A percentile compares a stretch with the other conserved stretches of the same genome.
Conservation (phyloP, 129 eudicot genomes). For the Pseudognaphalium luteoalbum region DNA sequence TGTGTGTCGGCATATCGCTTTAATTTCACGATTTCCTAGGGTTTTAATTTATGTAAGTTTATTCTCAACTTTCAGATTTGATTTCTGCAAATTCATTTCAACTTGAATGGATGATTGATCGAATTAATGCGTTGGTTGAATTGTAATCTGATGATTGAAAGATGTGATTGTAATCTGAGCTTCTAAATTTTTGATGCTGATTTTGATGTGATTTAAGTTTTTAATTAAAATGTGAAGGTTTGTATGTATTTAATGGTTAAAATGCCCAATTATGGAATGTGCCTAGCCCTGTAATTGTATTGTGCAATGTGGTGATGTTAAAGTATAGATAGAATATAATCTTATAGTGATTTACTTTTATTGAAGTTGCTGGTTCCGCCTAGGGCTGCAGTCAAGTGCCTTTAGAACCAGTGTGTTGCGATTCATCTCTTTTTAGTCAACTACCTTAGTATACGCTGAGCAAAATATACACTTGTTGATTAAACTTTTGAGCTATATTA, state of each 20-base stretch:
- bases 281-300: slow-evolving; percentile 24
- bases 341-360: slow-evolving; percentile 17
- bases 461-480: not conserved
- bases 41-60: slow-evolving; percentile 24
- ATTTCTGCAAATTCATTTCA: slow-evolving; percentile 21
- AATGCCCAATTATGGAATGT: slow-evolving; percentile 27
- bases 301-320: slow-evolving; percentile 23
- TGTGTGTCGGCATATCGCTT: slow-evolving; percentile 39
- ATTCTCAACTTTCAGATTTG: slow-evolving; percentile 14
- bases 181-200: slow-evolving; percentile 1
- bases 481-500: not conserved
- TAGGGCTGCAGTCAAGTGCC: slow-evolving; percentile 14
- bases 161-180: slow-evolving; percentile 20
- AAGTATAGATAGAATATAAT: slow-evolving; percentile 4
- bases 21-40: slow-evolving; percentile 21
- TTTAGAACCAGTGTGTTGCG: slow-evolving; percentile 1
- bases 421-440: slow-evolving; percentile 12
- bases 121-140: slow-evolving; percentile 2
- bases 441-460: not conserved
- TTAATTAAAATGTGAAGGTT: slow-evolving; percentile 15
- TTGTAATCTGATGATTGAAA: slow-evolving; percentile 12
- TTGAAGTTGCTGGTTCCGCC: slow-evolving; percentile 4
- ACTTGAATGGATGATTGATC: slow-evolving; percentile 6
- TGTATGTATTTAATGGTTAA: not conserved
- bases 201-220: slow-evolving; percentile 8